A percentile compares a stretch with the other conserved stretches of the same genome.
phyloP scores from a whole-genome alignment of 2,329 filamentous ascomycete species.

The Aspergillus persii region DNA sequence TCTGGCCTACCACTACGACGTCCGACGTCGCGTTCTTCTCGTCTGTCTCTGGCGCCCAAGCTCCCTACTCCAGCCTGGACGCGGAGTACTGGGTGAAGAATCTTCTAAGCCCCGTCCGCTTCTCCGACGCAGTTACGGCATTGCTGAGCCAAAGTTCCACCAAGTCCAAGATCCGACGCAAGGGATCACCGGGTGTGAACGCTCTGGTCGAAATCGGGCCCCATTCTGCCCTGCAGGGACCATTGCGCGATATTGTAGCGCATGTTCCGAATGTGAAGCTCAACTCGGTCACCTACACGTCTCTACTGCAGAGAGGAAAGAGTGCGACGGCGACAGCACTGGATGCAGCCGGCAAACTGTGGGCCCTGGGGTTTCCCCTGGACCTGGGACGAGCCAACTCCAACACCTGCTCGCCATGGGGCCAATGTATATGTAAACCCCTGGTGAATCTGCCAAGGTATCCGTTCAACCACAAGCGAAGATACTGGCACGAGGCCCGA shows the following conservation, averaged over 20 bases:
- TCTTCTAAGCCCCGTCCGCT: not conserved
- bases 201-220: not conserved
- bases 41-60: constrained; percentile 23
- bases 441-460: not conserved
- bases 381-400: not conserved
- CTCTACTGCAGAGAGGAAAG: not conserved
- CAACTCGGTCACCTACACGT: not conserved
- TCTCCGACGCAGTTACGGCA: not conserved
- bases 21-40: constrained; percentile 20
- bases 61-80: constrained; percentile 13
- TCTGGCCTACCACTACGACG: constrained; percentile 4
- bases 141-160: not conserved
- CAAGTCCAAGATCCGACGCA: not conserved
- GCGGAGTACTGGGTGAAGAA: not conserved
- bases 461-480: not conserved
- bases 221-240: not conserved
- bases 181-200: not conserved
- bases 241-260: not conserved
- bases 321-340: not conserved
- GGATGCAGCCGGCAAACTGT: not conserved
- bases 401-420: too few species aligned
- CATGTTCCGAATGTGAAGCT: not conserved
- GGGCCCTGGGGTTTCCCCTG: not conserved
- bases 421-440: too few species aligned
- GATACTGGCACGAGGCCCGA: not conserved